phyloP scores from a whole-genome alignment of 306 rosid species.

The Prinsepia uniflora region DNA sequence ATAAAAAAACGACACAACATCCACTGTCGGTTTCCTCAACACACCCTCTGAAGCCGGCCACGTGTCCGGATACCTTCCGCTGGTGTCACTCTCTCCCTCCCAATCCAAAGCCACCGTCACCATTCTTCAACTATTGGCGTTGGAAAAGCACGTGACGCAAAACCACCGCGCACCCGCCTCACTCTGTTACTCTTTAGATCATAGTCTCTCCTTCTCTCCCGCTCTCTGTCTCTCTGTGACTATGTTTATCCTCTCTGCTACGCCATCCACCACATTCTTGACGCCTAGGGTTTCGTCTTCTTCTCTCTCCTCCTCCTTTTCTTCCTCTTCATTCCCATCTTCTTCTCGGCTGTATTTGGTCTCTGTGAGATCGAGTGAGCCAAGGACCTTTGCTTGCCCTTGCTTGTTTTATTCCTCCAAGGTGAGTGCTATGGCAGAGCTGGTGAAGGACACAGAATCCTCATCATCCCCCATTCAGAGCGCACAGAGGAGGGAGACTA shows the following conservation, averaged over 20 bases:
- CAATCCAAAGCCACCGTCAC: constrained; percentile 6
- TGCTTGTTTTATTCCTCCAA: constrained; percentile 28
- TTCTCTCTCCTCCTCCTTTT: constrained; percentile 11
- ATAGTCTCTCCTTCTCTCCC: neutral
- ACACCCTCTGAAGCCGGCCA: neutral
- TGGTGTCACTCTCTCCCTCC: neutral
- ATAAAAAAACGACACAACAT: neutral
- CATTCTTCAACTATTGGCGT: neutral
- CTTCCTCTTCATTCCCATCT: constrained; percentile 5
- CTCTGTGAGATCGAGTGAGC: constrained; percentile 22
- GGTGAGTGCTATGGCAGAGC: constrained; percentile 42
- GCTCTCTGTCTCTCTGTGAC: constrained; percentile 16
- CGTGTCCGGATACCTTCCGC: constrained; percentile 16
- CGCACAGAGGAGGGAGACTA: constrained; percentile 19
- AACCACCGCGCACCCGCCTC: neutral
- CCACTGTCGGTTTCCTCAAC: neutral
- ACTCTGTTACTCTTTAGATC: constrained; percentile 12
- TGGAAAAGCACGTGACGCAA: constrained; percentile 13
- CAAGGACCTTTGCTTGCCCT: constrained; percentile 23
- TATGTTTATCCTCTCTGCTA: constrained; percentile 41
- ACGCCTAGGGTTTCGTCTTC: constrained; percentile 31
- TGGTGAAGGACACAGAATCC: constrained; percentile 33
- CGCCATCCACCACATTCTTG: constrained; percentile 26
- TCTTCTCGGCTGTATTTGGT: constrained; percentile 27
- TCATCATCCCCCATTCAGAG: constrained; percentile 13